Evolutionary conservation across 169 alveolate genomes (phyloP), one percentile per base, ranked within the genome.

Genomic region (Plasmodium berghei): DNA sequence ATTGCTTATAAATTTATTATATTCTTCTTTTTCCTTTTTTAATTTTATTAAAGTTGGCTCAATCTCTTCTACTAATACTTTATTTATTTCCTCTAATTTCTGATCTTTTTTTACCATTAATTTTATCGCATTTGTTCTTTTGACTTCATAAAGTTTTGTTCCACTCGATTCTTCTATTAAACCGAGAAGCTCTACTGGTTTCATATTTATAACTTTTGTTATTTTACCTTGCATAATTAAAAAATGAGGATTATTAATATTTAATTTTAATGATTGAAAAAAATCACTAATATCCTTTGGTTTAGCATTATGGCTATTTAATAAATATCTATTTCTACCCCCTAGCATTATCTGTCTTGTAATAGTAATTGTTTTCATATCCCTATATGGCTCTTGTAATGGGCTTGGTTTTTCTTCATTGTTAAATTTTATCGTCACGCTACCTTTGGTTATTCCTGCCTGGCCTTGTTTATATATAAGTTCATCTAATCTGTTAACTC

Each of bases 131-230:
- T 97, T 97, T 56, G 98, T 97, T 75, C 98, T 96, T 95, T 98
- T 98, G 73, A 94, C 95, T 88, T 98, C 99, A 92, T 97, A 99
- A 70, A 98, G 92, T 75, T 98, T 95, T 24, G 99, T 98, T 22
- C 99, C 99, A 2, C 99, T 98, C 1, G 99, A 99, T 93, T 99
- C 99, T 93, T 98, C 99, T 26, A 99, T 94, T 90, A 98, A 90
- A 20, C 99, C 97, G 26, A 98, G 94, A 16, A 98, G 88, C 88
- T 98, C 99, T 77, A 95, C 91, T 3, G 99, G 99, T 94, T 97
- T 98, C 99, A 98, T 98, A 90, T 98, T 98, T 70, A 98, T 98
- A 62, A 99, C 99, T 93, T 98, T 97, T 34, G 99, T 97, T 24
- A 98, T 99, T 86, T 98, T 95, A 1, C 96, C 97, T 96, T 99